Evolutionary conservation across 2,329 filamentous ascomycete species (phyloP).

Genomic region (Fusarium sp.): DNA sequence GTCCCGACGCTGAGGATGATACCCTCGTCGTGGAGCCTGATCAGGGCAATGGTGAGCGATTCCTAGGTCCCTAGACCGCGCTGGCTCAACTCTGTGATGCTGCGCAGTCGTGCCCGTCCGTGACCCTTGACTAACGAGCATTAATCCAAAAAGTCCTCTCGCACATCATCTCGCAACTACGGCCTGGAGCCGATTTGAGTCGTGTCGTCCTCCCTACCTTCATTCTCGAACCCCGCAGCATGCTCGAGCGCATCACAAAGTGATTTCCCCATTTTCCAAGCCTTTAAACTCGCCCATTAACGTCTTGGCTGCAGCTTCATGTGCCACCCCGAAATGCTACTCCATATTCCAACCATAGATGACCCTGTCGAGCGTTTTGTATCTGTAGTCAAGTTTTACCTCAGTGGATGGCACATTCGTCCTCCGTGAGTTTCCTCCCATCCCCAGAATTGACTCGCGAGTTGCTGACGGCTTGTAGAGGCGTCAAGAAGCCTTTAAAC

Average conservation of each 20-base stretch:
- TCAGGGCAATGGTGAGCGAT: conserved; percentile 83
- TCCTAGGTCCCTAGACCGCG: conserved; percentile 10
- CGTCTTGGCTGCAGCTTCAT: conserved; percentile 78
- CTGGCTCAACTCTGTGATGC: conserved; percentile 13
- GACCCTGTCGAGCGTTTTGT: conserved; percentile 92
- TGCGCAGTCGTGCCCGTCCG: not conserved
- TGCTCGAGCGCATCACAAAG: conserved; percentile 99
- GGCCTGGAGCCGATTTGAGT: conserved; percentile 94
- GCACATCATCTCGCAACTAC: conserved; percentile 96
- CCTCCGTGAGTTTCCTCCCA: conserved; percentile 76
- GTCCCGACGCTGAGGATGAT: conserved; percentile 68
- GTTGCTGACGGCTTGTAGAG: conserved; percentile 64
- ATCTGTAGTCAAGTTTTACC: conserved; percentile 96
- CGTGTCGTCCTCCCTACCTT: conserved; percentile 96
- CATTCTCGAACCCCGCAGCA: conserved; percentile 96
- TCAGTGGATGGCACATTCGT: conserved; percentile 99
- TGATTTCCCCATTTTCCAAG: conserved; percentile 52
- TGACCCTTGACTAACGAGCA: conserved; percentile 24
- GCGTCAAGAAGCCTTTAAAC: conserved; percentile 98
- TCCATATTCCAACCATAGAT: conserved; percentile 87
- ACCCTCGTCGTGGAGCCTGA: conserved; percentile 89
- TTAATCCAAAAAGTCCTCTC: conserved; percentile 76
- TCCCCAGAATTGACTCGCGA: conserved; percentile 4
- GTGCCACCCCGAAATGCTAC: conserved; percentile 96
- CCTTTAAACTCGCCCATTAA: conserved; percentile 14